Evolutionary conservation across 257 asterid genomes (phyloP), one percentile per base, ranked within the genome.

Genomic region (Ophiorrhiza pumila): DNA sequence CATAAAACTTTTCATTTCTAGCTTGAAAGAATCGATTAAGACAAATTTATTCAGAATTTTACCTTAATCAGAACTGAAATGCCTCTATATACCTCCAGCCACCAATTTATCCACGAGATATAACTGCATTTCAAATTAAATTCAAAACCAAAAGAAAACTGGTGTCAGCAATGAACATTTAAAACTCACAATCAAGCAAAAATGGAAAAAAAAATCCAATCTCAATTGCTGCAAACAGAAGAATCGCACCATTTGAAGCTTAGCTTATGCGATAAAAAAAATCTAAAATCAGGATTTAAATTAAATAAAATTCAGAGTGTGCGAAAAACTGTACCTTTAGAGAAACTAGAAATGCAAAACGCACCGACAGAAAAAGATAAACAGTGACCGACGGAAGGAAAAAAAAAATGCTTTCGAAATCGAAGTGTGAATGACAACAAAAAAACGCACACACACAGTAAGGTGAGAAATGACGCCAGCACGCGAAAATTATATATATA

Each of bases 361-460:
- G 49, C 75, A 72, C 78, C 73, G 69, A 76, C 63, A 76, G 70
- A 71, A 66, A 46, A 58, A 8, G 71, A 43, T 59, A 60, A 61
- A 62, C 35, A 53, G 61, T 29, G 58, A 55, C 42, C 50, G 59
- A 46, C 74, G 25, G 53, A 61, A 58, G 63, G 68, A 61, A 45
- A 42, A 65, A 59, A 55, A 53, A 53, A 53, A 20, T 53, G 60
- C 60, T 53, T n/a, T 4, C 31, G 60, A 53, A 50, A 50, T 18
- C 25, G n/a, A n/a, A n/a, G n/a, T n/a, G n/a, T n/a, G n/a, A n/a
- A n/a, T n/a, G n/a, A n/a, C n/a, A n/a, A n/a, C n/a, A n/a, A n/a
- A n/a, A n/a, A 50, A 22, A 6, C 1, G 31, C 65, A 58, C 41
- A 23, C 62, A 25, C 37, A 3, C 37, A 57, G 17, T 31, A 59